A percentile compares a stretch with the other conserved stretches of the same genome.
Conservation (phyloP, 345 rosid species). For the Salix arbutifolia region DNA sequence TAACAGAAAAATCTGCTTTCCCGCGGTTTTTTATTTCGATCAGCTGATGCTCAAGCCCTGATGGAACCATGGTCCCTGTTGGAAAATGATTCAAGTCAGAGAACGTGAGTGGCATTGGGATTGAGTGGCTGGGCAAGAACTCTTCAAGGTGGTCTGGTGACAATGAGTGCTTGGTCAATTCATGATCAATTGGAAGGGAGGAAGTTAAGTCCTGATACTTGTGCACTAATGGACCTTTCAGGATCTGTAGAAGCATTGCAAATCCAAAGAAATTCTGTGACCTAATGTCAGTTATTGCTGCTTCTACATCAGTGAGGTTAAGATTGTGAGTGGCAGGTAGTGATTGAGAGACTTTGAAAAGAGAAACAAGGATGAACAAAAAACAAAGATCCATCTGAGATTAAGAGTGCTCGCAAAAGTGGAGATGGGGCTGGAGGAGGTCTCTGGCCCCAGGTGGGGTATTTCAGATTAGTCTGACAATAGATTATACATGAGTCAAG, state of each 20-base stretch:
- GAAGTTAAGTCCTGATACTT: slow-evolving; percentile 12
- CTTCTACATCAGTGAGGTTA: not conserved
- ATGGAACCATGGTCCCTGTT: slow-evolving; percentile 5
- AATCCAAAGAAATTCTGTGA: slow-evolving; percentile 17
- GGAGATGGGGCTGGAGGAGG: not conserved
- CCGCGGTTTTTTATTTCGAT: slow-evolving; percentile 7
- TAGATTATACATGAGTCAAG: not conserved
- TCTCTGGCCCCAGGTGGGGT: not conserved
- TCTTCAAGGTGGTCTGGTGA: slow-evolving; percentile 7
- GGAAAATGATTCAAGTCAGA: slow-evolving; percentile 11
- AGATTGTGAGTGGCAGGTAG: not conserved
- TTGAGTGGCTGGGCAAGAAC: slow-evolving; percentile 12
- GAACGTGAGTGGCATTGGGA: slow-evolving; percentile 14
- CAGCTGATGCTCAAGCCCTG: not conserved
- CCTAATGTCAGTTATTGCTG: slow-evolving; percentile 6
- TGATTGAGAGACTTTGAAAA: not conserved
- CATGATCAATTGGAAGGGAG: slow-evolving; percentile 11
- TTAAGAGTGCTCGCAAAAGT: not conserved
- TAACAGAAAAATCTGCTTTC: slow-evolving; percentile 1
- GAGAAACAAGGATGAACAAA: not conserved
- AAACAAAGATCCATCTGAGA: not conserved
- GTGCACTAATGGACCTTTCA: not conserved
- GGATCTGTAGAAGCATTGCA: slow-evolving; percentile 17
- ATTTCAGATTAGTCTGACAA: not conserved
- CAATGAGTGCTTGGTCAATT: not conserved